Conservation (phyloP, 768 basidiomycete genomes). For the Boletus eberwhitei region DNA sequence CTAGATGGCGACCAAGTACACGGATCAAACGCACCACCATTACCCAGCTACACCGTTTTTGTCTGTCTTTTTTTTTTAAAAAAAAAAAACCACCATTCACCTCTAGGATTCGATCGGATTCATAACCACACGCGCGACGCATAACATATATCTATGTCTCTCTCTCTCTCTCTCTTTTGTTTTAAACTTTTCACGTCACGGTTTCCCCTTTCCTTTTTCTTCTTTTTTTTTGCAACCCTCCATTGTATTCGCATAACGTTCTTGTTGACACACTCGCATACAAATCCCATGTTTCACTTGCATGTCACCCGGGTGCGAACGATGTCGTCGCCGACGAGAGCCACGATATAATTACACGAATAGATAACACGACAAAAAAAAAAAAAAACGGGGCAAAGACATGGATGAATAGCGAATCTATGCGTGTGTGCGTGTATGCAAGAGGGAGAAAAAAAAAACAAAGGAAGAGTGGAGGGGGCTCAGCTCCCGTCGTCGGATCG, state of each 20-base stretch:
- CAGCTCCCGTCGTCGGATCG: slow-evolving; percentile 50
- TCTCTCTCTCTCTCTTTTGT: background rate
- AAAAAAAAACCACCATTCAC: too few species aligned
- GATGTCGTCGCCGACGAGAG: too few species aligned
- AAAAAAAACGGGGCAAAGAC: background rate
- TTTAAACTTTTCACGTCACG: background rate
- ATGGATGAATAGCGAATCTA: slow-evolving; percentile 1
- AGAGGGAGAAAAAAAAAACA: background rate
- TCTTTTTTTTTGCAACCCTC: background rate
- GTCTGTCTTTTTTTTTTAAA: background rate
- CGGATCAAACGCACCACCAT: slow-evolving; percentile 4
- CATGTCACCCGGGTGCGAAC: background rate
- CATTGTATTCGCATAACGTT: slow-evolving; percentile 17
- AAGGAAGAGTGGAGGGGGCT: background rate
- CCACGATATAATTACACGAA: slow-evolving; percentile 25
- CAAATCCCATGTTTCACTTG: background rate
- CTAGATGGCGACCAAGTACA: slow-evolving; percentile 20
- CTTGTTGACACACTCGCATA: slow-evolving; percentile 3
- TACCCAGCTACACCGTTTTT: background rate
- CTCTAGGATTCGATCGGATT: slow-evolving; percentile 1
- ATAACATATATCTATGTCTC: slow-evolving; percentile 6
- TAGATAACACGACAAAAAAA: slow-evolving; percentile 20
- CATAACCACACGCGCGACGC: background rate
- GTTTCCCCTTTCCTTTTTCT: background rate
- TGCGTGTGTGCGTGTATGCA: background rate